Evolutionary conservation across 1,284 basidiomycete species (phyloP).

Genomic region (Trametes pubescens): DNA sequence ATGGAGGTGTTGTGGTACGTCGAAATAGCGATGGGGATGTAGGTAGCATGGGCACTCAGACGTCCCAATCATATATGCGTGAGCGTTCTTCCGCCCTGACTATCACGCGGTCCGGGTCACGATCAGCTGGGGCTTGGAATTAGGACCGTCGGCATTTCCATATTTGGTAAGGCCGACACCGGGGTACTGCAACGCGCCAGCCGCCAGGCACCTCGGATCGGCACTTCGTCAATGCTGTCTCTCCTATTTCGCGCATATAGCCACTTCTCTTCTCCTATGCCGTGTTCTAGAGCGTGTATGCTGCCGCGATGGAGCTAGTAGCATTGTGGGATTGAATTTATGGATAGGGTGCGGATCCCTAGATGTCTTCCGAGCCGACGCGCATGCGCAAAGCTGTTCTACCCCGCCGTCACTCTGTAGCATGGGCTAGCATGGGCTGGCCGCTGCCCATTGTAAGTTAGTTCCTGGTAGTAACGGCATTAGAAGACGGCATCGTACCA

Average conservation of each 20-base stretch:
- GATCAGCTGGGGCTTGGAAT: background rate
- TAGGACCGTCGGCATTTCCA: constrained; percentile 2
- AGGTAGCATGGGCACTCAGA: background rate
- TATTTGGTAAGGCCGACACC: constrained; percentile 1
- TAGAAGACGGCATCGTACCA: too few species aligned
- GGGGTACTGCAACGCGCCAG: background rate
- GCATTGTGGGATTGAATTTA: too few species aligned
- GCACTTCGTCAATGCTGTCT: background rate
- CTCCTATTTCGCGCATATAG: background rate
- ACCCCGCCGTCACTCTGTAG: too few species aligned
- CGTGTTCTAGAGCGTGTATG: too few species aligned
- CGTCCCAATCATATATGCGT: constrained; percentile 1
- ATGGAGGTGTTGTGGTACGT: background rate
- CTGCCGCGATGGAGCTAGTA: too few species aligned
- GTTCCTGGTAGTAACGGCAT: too few species aligned
- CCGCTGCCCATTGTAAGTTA: too few species aligned
- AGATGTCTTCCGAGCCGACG: too few species aligned
- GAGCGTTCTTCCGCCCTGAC: background rate
- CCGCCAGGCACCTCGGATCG: background rate
- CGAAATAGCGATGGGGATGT: background rate
- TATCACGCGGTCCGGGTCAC: background rate
- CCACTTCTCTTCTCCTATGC: too few species aligned
- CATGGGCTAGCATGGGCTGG: too few species aligned
- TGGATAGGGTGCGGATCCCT: too few species aligned
- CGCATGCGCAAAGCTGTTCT: too few species aligned